phyloP scores from a whole-genome alignment of 352 stramenopile species.

The Stramenopiles sp. region DNA sequence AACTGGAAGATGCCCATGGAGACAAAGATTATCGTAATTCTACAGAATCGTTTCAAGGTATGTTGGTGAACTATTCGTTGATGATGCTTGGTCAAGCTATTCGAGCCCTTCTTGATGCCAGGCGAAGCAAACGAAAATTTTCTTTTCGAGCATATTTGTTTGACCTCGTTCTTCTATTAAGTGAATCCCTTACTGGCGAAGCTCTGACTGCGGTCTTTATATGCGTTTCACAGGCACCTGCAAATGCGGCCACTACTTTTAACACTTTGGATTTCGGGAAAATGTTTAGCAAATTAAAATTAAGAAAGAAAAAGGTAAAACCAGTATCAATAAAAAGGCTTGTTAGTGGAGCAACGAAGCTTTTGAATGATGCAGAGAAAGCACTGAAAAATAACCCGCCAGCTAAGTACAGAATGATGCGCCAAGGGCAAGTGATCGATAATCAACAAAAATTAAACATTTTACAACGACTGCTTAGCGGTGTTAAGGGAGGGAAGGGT shows the following conservation, averaged over 20 bases:
- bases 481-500: not conserved
- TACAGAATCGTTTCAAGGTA: constrained; percentile 4
- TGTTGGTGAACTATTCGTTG: not conserved
- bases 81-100: not conserved
- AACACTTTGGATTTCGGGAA: not conserved
- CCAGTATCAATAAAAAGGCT: not conserved
- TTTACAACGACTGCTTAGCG: not conserved
- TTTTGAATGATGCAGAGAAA: not conserved
- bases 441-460: not conserved
- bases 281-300: not conserved
- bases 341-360: not conserved
- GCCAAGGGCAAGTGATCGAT: not conserved
- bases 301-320: not conserved
- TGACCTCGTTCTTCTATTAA: constrained; percentile 1
- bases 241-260: not conserved
- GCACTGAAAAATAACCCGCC: not conserved
- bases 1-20: not conserved
- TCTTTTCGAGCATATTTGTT: not conserved
- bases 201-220: not conserved
- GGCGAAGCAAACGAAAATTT: not conserved
- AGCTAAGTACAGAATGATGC: not conserved
- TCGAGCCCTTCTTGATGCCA: not conserved
- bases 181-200: not conserved
- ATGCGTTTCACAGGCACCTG: not conserved
- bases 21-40: not conserved